Percentiles rank a stretch among this genome's conserved stretches.
Evolutionary conservation across 164 flowering plant genomes (phyloP).

Genomic region (Stephania yunnanensis): DNA sequence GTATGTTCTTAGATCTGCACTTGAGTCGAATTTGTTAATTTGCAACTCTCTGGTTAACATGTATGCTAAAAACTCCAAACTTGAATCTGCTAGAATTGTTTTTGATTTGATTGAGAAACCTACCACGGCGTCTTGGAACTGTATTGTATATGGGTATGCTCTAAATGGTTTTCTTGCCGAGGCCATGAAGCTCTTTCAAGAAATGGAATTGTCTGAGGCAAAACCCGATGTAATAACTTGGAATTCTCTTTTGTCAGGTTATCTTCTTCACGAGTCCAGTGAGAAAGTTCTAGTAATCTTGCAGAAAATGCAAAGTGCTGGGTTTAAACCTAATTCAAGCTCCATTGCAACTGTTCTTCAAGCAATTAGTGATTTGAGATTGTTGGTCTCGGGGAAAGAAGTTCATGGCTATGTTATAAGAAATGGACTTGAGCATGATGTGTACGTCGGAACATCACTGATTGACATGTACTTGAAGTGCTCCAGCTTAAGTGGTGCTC

Average conservation of each 20-base stretch:
- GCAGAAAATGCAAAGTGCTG: too few relatives aligned
- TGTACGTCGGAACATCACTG: too few relatives aligned
- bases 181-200: constrained; percentile 39
- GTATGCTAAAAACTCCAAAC: constrained; percentile 39
- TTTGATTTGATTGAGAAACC: constrained; percentile 45
- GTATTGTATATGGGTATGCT: constrained; percentile 56
- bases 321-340: too few relatives aligned
- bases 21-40: constrained; percentile 26
- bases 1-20: constrained; percentile 32
- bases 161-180: constrained; percentile 38
- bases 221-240: constrained; percentile 58
- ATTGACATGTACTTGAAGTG: too few relatives aligned
- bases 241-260: constrained; percentile 60
- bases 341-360: too few relatives aligned
- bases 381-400: too few relatives aligned
- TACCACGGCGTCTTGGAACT: constrained; percentile 53
- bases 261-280: constrained; percentile 38
- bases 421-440: too few relatives aligned
- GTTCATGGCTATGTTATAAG: constrained; percentile 44
- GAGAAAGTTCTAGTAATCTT: too few relatives aligned
- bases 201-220: constrained; percentile 31
- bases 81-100: constrained; percentile 39
- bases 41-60: constrained; percentile 51
- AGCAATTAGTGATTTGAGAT: too few relatives aligned
- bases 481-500: too few relatives aligned